Evolutionary conservation across 2,329 filamentous ascomycete species (phyloP).

Genomic region (Diaporthe ampelina): DNA sequence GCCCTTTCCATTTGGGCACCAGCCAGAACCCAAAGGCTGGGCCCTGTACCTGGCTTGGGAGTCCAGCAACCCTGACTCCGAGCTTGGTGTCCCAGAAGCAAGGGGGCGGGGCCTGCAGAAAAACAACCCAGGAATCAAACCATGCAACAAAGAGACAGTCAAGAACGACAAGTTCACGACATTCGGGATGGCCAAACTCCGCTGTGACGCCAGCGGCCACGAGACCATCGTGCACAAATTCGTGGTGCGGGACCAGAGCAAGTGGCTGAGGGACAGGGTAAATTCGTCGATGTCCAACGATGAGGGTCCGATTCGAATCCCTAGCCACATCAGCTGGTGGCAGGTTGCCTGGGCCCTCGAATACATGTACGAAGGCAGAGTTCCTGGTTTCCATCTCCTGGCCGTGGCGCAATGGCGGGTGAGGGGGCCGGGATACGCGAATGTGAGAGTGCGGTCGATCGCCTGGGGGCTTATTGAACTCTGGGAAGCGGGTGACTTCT

Average conservation of each 20-base stretch:
- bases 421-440: too few relatives aligned
- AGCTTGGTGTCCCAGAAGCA: too few relatives aligned
- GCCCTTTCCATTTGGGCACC: not conserved
- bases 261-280: not conserved
- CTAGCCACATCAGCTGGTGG: not conserved
- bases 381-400: too few relatives aligned
- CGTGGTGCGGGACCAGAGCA: slow-evolving; percentile 2
- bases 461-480: too few relatives aligned
- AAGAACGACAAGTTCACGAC: not conserved
- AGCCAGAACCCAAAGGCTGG: not conserved
- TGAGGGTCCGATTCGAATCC: not conserved
- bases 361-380: slow-evolving; percentile 9
- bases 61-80: not conserved
- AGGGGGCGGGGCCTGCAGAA: too few relatives aligned
- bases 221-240: not conserved
- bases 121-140: too few relatives aligned
- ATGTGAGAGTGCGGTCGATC: too few relatives aligned
- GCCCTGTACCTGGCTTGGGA: not conserved
- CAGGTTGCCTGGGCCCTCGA: not conserved
- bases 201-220: not conserved
- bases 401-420: too few relatives aligned
- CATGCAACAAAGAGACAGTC: not conserved
- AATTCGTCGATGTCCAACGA: too few relatives aligned
- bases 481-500: too few relatives aligned
- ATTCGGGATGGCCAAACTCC: not conserved